Evolutionary conservation across 805 yeast genomes (phyloP).

Genomic region (Schizosaccharomyces octosporus): DNA sequence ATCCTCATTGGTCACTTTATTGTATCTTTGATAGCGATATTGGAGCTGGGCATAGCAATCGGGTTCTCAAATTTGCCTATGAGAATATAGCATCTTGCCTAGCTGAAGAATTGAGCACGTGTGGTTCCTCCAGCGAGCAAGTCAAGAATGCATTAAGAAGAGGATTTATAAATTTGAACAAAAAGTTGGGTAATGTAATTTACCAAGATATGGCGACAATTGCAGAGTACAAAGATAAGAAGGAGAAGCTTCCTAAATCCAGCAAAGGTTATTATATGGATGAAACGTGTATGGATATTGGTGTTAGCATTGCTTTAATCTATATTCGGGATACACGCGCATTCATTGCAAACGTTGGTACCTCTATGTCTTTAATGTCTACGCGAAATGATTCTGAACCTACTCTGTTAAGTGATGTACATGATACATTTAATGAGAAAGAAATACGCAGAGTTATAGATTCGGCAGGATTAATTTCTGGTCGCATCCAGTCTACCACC

Average conservation of each 20-base stretch:
- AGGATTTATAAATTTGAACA: background rate
- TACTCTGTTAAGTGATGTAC: conserved; percentile 44
- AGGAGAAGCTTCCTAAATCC: background rate
- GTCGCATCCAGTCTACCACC: conserved; percentile 54
- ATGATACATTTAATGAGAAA: conserved; percentile 65
- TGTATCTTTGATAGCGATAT: background rate
- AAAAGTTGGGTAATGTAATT: background rate
- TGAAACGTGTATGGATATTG: conserved; percentile 40
- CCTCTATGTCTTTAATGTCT: conserved; percentile 57
- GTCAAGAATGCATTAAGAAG: background rate
- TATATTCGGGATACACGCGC: conserved; percentile 48
- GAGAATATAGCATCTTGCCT: background rate
- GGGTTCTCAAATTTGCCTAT: background rate
- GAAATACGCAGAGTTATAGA: conserved; percentile 57
- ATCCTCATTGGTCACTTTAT: background rate
- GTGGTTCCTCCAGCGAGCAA: background rate
- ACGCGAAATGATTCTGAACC: conserved; percentile 53
- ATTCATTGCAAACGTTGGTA: conserved; percentile 78
- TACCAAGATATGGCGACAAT: background rate
- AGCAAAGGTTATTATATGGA: background rate
- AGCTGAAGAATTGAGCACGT: background rate
- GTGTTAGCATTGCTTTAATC: conserved; percentile 63
- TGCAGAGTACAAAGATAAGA: background rate
- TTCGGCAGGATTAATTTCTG: conserved; percentile 74
- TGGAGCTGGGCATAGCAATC: background rate